Base-by-base conservation (phyloP, 2,329 filamentous ascomycete species). In the Tolypocladium paradoxum region DNA sequence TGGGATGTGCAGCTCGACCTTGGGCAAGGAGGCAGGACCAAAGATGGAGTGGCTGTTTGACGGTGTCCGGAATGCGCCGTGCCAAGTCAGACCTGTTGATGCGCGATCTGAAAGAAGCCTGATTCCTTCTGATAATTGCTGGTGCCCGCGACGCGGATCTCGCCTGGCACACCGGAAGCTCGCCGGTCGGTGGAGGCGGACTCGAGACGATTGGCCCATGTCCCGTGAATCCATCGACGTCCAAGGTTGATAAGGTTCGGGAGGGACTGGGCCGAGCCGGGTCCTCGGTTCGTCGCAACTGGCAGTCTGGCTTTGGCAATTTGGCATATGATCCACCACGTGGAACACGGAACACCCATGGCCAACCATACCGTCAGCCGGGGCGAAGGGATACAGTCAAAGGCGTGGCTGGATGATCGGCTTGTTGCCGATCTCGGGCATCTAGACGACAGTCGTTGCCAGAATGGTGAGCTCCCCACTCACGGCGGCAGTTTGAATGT, bases 1-100 rank as follows among this genome's bases (percentile, higher is more conserved):
- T 90, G 87, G 87, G 54, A 90, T 79, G 68, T 90, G 87, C 63
- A 90, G 86, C 67, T 91, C 87, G 70, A 84, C 88, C 73, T 90
- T 90, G 57, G 87, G 87, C 40, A 90, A 76, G 46, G 76, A 75
- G 48, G 72, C 24, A 2, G 43, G 43, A 7, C 2, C 3, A n/a
- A n/a, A 8, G 43, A n/a, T 6, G 16, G 24, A 31, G 43, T 31
- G 43, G 18, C 27, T 31, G 33, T 16, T 29, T 5, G 8, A 31
- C 43, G 18, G 9, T n/a, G 43, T 6, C 27, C 18, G 43, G 43
- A 20, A 47, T n/a, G 43, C 27, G 43, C 29, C 43, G 43, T 31
- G 27, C 18, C 27, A 16, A 46, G 43, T n/a, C 4, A 16, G 8
- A 31, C 27, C 6, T 31, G 8, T 4, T 8, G 27, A 1, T 1